phyloP scores from a whole-genome alignment of 768 basidiomycete genomes.

The Guyanaporus albipodus region DNA sequence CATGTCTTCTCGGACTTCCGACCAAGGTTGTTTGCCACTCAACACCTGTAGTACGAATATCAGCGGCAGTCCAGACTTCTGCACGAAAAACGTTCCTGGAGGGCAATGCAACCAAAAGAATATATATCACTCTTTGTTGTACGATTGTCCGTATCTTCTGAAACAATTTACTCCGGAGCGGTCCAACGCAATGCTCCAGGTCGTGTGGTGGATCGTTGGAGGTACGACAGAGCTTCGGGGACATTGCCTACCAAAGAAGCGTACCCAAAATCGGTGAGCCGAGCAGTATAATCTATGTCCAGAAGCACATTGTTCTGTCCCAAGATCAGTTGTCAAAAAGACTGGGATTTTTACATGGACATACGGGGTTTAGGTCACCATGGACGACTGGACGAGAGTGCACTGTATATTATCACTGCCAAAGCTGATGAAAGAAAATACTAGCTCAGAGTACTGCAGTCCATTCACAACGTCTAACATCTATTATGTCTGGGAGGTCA shows the following conservation, averaged over 20 bases:
- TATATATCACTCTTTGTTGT: constrained; percentile 13
- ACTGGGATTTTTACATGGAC: no score
- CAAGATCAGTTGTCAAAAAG: no score
- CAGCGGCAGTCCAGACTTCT: no score
- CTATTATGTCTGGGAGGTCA: no score
- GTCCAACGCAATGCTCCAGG: not conserved
- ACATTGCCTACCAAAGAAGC: constrained; percentile 24
- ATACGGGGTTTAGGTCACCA: not conserved
- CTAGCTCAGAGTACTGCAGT: constrained; percentile 12
- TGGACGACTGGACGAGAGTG: constrained; percentile 15
- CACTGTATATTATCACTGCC: not conserved
- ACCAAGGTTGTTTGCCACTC: constrained; percentile 12
- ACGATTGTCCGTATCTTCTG: no score
- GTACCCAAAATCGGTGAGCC: constrained; percentile 42
- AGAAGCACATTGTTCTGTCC: no score
- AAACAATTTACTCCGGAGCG: not conserved
- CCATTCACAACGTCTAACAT: constrained; percentile 2
- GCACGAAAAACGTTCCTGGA: no score
- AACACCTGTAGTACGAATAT: no score
- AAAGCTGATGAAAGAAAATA: accelerated
- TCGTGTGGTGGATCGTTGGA: not conserved
- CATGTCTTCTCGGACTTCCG: no score
- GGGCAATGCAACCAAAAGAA: constrained; percentile 29
- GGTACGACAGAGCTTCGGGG: constrained; percentile 1
- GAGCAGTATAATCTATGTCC: not conserved